Evolutionary conservation across 441 rosid species (phyloP), one percentile per base, ranked within the genome.

Genomic region (Breynia disticha): DNA sequence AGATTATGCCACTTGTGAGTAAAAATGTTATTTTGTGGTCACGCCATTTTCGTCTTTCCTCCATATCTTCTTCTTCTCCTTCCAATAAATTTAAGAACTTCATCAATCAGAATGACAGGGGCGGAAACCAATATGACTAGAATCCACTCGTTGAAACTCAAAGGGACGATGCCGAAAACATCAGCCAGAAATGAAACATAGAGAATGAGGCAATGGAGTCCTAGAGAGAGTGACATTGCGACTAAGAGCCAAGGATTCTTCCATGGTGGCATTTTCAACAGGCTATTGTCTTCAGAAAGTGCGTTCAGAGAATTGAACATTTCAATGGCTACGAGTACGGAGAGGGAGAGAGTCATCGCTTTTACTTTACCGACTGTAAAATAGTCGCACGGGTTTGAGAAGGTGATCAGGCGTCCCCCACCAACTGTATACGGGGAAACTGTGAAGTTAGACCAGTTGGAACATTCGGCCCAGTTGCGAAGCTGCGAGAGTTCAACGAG

Each of bases 241-340:
- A 77, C 76, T 70, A 90, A 64, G 57, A 90, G 97, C 86, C 88
- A 90, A 46, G 94, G 95, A 64, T 90, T 90, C 65, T 72, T 82
- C 97, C 95, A 90, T 5, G 95, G 97, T 38, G 95, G 94, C 91
- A 90, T 78, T 5, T 46, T 79, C 11, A 86, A 50, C 73, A 86
- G 69, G 72, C 97, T 90, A 65, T 72, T 79, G 63, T 90, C 84
- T 74, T 90, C 95, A 10, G 97, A 90, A 59, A 90, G 80, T 0
- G 94, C 94, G 17, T 90, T 89, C 67, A 90, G 59, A 22, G 95
- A 84, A 72, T 90, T 90, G 68, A 90, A 82, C 97, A 90, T 82
- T 72, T 90, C 97, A 17, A 86, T 90, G 0, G 90, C 88, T 65
- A 90, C 97, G 65, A 90, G 70, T 19, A 84, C 97, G 11, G 97